Percentiles rank a stretch among this genome's conserved stretches.
These are phyloP conservation scores for Penicillium argentinense DNA, from an alignment of 495 filamentous ascomycete genomes.

Conservation along the genomic window DNA sequence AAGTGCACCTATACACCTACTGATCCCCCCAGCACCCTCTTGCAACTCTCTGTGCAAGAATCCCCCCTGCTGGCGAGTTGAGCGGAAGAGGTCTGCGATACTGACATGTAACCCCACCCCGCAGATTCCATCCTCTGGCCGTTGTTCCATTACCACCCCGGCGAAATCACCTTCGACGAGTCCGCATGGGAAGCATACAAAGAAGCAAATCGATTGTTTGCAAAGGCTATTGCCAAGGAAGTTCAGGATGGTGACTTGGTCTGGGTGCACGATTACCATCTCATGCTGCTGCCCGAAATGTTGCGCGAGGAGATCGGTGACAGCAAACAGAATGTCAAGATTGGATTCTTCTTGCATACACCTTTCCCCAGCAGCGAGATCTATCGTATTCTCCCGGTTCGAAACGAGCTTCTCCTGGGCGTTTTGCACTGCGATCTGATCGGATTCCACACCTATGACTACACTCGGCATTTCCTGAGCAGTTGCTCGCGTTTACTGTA, in stretches of 20 bases:
- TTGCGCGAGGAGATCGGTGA: conserved; percentile 79
- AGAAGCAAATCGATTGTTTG: conserved; percentile 87
- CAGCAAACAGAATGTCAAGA: conserved; percentile 80
- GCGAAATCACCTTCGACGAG: conserved; percentile 96
- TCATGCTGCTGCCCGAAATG: conserved; percentile 95
- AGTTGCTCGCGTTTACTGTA: conserved; percentile 88
- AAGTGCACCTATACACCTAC: conserved; percentile 40
- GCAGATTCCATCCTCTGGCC: conserved; percentile 96
- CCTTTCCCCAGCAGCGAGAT: conserved; percentile 98
- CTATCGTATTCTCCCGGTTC: conserved; percentile 89
- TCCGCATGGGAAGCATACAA: conserved; percentile 88
- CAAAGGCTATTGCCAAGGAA: conserved; percentile 74
- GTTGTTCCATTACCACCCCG: conserved; percentile 95
- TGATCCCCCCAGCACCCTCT: too few relatives aligned
- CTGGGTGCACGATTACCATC: conserved; percentile 97
- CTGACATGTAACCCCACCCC: not conserved
- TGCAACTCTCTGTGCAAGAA: too few relatives aligned
- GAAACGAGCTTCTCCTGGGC: conserved; percentile 81
- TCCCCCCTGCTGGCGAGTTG: not conserved
- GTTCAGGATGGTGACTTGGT: conserved; percentile 88
- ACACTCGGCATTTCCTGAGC: conserved; percentile 91
- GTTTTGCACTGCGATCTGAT: conserved; percentile 89
- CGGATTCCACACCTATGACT: conserved; percentile 97
- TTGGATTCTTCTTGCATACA: conserved; percentile 97
- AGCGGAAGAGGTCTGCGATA: not conserved